phyloP scores from a whole-genome alignment of 345 rosid species.

The Pistacia integerrima region DNA sequence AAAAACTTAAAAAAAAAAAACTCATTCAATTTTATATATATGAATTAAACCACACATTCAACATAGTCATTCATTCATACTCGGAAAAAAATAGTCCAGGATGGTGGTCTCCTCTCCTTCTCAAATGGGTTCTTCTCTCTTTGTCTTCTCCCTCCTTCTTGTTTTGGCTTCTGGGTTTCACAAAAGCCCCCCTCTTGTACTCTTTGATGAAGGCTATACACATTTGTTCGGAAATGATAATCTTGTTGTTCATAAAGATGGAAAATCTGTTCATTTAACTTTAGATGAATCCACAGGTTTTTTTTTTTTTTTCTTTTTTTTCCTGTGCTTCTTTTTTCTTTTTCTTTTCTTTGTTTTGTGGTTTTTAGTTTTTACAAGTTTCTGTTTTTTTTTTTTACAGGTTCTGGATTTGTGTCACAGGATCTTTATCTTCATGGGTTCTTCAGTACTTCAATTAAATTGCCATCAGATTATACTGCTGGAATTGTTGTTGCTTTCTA shows the following conservation, averaged over 20 bases:
- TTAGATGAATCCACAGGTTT: slow-evolving; percentile 91
- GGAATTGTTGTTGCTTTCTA: slow-evolving; percentile 99
- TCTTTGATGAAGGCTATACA: slow-evolving; percentile 90
- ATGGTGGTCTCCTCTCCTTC: slow-evolving; percentile 33
- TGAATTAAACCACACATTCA: background rate
- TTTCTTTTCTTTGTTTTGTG: background rate
- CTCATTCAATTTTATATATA: background rate
- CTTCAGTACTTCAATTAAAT: slow-evolving; percentile 89
- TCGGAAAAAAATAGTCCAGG: background rate
- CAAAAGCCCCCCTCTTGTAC: slow-evolving; percentile 47
- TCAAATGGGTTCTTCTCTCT: slow-evolving; percentile 21
- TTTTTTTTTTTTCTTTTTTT: background rate
- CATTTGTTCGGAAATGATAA: slow-evolving; percentile 91
- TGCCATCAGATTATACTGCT: slow-evolving; percentile 97
- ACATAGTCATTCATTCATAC: background rate
- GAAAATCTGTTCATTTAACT: slow-evolving; percentile 75
- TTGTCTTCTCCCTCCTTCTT: slow-evolving; percentile 39
- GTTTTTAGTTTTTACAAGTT: background rate
- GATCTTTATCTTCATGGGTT: slow-evolving; percentile 92
- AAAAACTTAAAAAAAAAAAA: background rate
- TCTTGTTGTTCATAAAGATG: slow-evolving; percentile 71
- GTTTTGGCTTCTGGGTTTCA: slow-evolving; percentile 61
- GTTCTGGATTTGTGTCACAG: slow-evolving; percentile 96
- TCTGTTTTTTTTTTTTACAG: slow-evolving; percentile 35
- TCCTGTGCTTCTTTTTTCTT: background rate